Evolutionary conservation across 169 alveolate genomes (phyloP), one percentile per base, ranked within the genome.

Genomic region (Plasmodium chabaudi): DNA sequence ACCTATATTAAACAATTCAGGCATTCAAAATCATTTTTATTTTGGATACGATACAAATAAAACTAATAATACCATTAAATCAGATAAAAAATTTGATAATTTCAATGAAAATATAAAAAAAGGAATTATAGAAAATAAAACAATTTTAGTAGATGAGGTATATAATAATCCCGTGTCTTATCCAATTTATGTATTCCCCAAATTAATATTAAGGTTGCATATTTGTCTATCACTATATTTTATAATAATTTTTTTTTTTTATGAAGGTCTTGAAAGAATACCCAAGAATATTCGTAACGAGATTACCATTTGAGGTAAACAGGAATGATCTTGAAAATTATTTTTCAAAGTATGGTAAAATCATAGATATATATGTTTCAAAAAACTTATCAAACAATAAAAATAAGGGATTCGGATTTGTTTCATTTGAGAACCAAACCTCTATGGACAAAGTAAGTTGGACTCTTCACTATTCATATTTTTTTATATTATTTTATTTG

Each of bases 341-440:
- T 57, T 93, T 93, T 39, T 88, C 88, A 34, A 79, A 79, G 55
- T 79, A 63, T 79, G 79, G 79, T 9, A 68, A 68, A 15, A 79
- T 79, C 9, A 55, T 70, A 64, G 89, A 79, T 53, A 68, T 79
- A 63, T 68, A 79, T 34, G 79, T 79, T 21, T 67, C 84, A 7
- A 79, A 65, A 34, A 53, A 59, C 44, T 17, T 44, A 55, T 51
- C 74, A 47, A 69, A 77, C 27, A 64, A 23, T 12, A 56, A 44
- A 25, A 94, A 94, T 72, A 94, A 94, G 68, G 96, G 96, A 12
- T 94, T 94, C 72, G 96, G 96, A 15, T 94, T 94, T 25, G 94
- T 94, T 13, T 94, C 96, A 0, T 94, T 94, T 44, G 94, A 93
- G 15, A 87, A 88, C 23, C 95, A 93, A 49, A 89, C 10, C 6